Percentiles rank a stretch among this genome's conserved stretches.
Evolutionary conservation across 2,329 filamentous ascomycete genomes (phyloP).

Genomic region (Stromatinia cepivora): DNA sequence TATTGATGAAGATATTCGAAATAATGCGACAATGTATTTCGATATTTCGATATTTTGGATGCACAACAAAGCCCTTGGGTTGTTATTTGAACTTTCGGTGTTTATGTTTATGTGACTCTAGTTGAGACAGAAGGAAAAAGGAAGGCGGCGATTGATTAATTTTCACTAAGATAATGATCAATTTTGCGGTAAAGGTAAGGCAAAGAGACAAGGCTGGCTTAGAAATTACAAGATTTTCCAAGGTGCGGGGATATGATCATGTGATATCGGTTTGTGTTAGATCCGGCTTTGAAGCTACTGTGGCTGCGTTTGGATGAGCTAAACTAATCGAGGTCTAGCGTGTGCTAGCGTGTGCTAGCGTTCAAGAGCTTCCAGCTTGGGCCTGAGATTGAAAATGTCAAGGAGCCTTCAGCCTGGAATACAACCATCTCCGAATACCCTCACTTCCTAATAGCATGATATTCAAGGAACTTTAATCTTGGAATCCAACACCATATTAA

Average conservation of each 20-base stretch:
- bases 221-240: slow-evolving; percentile 11
- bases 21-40: background rate
- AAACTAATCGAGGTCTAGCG: background rate
- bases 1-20: background rate
- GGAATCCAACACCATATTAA: no score
- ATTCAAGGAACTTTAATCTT: no score
- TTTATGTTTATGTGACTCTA: background rate
- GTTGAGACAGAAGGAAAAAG: slow-evolving; percentile 2
- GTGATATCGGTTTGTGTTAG: background rate
- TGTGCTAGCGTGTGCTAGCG: background rate
- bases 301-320: background rate
- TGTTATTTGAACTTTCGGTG: background rate
- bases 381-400: background rate
- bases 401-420: slow-evolving; percentile 7
- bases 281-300: background rate
- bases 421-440: background rate
- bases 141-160: slow-evolving; percentile 11
- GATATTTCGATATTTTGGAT: background rate
- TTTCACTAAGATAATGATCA: slow-evolving; percentile 2
- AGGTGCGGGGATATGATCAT: slow-evolving; percentile 11
- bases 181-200: slow-evolving; percentile 1
- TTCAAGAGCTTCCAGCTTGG: background rate
- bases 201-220: background rate
- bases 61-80: background rate
- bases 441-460: no score